Base-by-base conservation (phyloP, 495 filamentous ascomycete species). In the Neurospora sp. region DNA sequence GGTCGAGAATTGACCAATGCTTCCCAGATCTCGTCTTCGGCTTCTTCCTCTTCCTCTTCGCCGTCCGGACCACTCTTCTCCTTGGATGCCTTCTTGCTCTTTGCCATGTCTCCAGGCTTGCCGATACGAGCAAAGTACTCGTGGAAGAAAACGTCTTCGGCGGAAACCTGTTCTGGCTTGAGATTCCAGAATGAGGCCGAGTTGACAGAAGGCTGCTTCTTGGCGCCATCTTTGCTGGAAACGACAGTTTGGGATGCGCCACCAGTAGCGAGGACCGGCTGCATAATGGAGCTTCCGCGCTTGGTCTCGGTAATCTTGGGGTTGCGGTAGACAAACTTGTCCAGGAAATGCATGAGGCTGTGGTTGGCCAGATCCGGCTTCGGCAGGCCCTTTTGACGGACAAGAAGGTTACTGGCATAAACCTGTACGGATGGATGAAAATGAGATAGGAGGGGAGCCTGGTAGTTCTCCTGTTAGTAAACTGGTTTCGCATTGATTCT, bases 81-180 rank as follows among this genome's bases (percentile, higher is more conserved):
- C 79, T 83, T 79, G 72, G 73, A 80, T 73, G 84, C 84, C 85
- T 90, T 89, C 74, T 85, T 86, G 20, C 80, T 76, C 73, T 89
- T 87, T 79, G 91, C 89, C 39, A 74, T 73, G 70, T 80, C 78
- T 39, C 82, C 84, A 70, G 86, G 87, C 80, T 92, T 95, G 61
- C 91, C 91, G 53, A 94, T 82, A 70, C 91, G 88, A 73, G 87
- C 89, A 81, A 99, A 98, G 88, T 98, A 99, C 72, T 91, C 89
- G 82, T 99, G 96, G 88, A 99, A 99, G 88, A 99, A 99, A 59
- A 92, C 93, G 76, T 99, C 96, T 77, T 99, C 94, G 0, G 90
- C 92, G 0, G 90, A 88, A 10, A 99, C 90, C 53, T 98, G 90
- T 69, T 92, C 90, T n/a, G 88, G 85, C 80, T 91, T 93, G 87